A percentile compares a stretch with the other conserved stretches of the same genome.
phyloP scores from a whole-genome alignment of 2,329 filamentous ascomycete species.

The Fusarium austroafricanum region DNA sequence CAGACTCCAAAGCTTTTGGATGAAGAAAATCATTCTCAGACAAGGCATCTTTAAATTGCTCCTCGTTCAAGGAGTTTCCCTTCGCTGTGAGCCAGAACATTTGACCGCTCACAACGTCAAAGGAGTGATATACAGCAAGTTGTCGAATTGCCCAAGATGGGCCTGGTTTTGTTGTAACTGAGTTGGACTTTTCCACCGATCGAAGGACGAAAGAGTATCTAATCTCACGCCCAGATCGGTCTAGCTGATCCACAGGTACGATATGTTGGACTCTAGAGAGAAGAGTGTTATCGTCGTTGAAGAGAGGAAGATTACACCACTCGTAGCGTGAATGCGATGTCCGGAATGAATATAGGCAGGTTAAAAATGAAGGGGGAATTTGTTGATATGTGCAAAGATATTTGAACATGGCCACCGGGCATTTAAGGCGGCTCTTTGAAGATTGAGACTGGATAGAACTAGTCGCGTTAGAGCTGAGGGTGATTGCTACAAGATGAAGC shows the following conservation, averaged over 20 bases:
- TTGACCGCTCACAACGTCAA: constrained; percentile 17
- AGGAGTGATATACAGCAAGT: constrained; percentile 33
- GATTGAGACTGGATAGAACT: no score
- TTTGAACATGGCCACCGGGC: constrained; percentile 15
- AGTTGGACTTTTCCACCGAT: constrained; percentile 20
- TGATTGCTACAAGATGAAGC: no score
- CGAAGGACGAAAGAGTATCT: constrained; percentile 28
- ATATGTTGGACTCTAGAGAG: not conserved
- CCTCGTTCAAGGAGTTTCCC: constrained; percentile 21
- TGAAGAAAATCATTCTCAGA: no score
- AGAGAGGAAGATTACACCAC: no score
- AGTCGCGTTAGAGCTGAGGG: no score
- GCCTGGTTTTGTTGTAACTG: not conserved
- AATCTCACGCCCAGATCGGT: constrained; percentile 31
- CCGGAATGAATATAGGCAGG: no score
- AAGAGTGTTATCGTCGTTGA: constrained; percentile 29
- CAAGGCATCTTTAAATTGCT: not conserved
- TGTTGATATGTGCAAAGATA: constrained; percentile 28
- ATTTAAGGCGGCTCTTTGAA: constrained; percentile 10
- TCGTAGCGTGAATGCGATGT: no score
- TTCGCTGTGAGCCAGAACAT: constrained; percentile 23
- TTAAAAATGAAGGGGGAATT: constrained; percentile 10
- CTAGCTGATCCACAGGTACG: not conserved
- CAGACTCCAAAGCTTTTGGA: not conserved
- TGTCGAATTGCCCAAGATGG: constrained; percentile 14